Percentiles rank a stretch among this genome's conserved stretches.
Conservation (phyloP, 768 basidiomycete genomes). For the Neoboletus magnificus region DNA sequence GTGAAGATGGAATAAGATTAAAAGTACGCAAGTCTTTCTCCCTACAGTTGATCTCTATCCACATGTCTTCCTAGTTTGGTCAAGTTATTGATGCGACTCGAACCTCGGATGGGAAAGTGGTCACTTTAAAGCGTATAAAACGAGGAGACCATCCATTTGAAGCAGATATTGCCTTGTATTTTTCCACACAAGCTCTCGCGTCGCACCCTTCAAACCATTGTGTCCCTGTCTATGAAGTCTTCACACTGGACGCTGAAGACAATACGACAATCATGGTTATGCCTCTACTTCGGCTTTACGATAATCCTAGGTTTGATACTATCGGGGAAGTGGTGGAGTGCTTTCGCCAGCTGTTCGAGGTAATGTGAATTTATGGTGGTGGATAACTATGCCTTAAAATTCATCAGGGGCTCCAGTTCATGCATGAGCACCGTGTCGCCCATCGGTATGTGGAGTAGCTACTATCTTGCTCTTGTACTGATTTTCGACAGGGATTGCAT, state of each 20-base stretch:
- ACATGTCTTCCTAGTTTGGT: background rate
- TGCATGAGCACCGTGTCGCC: constrained; percentile 34
- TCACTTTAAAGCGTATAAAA: constrained; percentile 30
- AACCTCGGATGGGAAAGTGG: constrained; percentile 21
- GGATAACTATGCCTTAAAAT: background rate
- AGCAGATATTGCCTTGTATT: constrained; percentile 19
- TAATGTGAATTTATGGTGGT: background rate
- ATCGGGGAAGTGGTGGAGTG: constrained; percentile 20
- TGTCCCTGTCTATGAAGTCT: constrained; percentile 22
- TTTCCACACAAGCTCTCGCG: constrained; percentile 10
- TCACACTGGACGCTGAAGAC: constrained; percentile 1
- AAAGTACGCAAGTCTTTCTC: background rate
- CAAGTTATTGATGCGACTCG: constrained; percentile 30
- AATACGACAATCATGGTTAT: constrained; percentile 26
- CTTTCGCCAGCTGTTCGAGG: constrained; percentile 32
- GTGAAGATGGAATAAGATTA: constrained; percentile 1
- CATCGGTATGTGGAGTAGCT: constrained; percentile 19
- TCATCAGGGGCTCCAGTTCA: constrained; percentile 33
- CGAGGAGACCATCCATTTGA: constrained; percentile 17
- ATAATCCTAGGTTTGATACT: constrained; percentile 16
- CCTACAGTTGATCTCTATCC: background rate
- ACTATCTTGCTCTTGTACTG: background rate
- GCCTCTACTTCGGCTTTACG: constrained; percentile 26
- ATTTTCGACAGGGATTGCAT: constrained; percentile 22
- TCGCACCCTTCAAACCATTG: constrained; percentile 23